Evolutionary conservation across 352 stramenopile genomes (phyloP).

Genomic region (Globisporangium carolinianum): DNA sequence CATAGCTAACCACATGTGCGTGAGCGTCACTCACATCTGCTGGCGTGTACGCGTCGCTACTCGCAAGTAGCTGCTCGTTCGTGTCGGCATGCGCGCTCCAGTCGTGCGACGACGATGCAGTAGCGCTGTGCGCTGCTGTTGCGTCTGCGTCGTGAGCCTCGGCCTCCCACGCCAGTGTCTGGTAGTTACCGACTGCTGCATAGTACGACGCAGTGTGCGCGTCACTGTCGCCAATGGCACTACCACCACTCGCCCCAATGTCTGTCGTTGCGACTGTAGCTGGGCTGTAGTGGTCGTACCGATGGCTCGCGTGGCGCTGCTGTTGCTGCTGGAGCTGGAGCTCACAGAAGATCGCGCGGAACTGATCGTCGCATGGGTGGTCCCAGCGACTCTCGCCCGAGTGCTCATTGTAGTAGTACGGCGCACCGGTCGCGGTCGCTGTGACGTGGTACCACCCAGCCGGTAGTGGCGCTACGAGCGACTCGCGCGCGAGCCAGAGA

Average conservation of each 20-base stretch:
- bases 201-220: conserved; percentile 10
- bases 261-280: not conserved
- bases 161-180: conserved; percentile 11
- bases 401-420: conserved; percentile 80
- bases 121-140: not conserved
- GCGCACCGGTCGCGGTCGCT: conserved; percentile 43
- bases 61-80: too few relatives aligned
- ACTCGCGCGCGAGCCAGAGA: conserved; percentile 73
- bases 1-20: too few relatives aligned
- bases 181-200: conserved; percentile 1
- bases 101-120: not conserved
- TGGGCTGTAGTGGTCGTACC: conserved; percentile 8
- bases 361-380: conserved; percentile 69
- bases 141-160: not conserved
- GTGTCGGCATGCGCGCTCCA: not conserved
- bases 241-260: too few relatives aligned
- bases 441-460: conserved; percentile 63
- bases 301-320: conserved; percentile 2
- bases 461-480: conserved; percentile 63
- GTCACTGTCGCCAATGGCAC: not conserved
- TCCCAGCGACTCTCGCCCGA: conserved; percentile 79
- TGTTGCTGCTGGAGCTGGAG: conserved; percentile 23
- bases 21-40: conserved; percentile 5
- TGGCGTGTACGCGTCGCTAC: conserved; percentile 5
- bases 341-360: conserved; percentile 43